Evolutionary conservation across 2,329 filamentous ascomycete genomes (phyloP).

Genomic region (Stagonosporopsis tanaceti): DNA sequence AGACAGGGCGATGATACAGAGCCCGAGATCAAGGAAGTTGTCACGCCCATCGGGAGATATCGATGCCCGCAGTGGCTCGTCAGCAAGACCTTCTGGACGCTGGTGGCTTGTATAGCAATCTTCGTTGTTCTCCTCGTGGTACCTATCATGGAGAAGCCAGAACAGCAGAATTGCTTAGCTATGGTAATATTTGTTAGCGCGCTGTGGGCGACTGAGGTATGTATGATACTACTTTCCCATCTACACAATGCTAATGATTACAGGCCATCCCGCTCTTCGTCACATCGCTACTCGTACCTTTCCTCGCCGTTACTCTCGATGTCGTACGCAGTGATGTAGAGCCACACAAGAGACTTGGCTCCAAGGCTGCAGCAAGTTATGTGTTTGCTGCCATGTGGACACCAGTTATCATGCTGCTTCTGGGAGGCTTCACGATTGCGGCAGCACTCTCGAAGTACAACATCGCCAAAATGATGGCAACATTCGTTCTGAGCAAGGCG

Average conservation of each 20-base stretch:
- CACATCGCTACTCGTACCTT: slow-evolving; percentile 91
- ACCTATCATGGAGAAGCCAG: slow-evolving; percentile 83
- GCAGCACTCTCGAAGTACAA: slow-evolving; percentile 96
- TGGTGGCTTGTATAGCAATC: slow-evolving; percentile 73
- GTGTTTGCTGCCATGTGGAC: slow-evolving; percentile 99
- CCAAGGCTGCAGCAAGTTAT: slow-evolving; percentile 81
- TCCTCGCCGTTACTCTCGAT: slow-evolving; percentile 84
- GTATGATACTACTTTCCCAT: neutral
- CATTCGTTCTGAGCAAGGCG: slow-evolving; percentile 94
- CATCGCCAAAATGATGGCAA: slow-evolving; percentile 96
- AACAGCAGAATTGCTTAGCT: slow-evolving; percentile 96
- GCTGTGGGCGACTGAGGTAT: slow-evolving; percentile 92
- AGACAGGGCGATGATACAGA: slow-evolving; percentile 86
- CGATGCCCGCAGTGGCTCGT: slow-evolving; percentile 82
- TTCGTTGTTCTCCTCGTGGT: slow-evolving; percentile 78
- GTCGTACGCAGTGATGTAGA: slow-evolving; percentile 82
- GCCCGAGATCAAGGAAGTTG: slow-evolving; percentile 70
- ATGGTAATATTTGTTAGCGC: slow-evolving; percentile 93
- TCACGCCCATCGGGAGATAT: slow-evolving; percentile 81
- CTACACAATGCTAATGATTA: slow-evolving; percentile 25
- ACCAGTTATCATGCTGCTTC: slow-evolving; percentile 95
- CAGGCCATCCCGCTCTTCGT: slow-evolving; percentile 96
- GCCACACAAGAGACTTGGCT: slow-evolving; percentile 74
- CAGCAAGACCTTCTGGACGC: slow-evolving; percentile 79
- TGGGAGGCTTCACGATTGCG: slow-evolving; percentile 95